Evolutionary conservation across 192 early-diverging fungal species (phyloP).

Genomic region (Linnemannia exigua): DNA sequence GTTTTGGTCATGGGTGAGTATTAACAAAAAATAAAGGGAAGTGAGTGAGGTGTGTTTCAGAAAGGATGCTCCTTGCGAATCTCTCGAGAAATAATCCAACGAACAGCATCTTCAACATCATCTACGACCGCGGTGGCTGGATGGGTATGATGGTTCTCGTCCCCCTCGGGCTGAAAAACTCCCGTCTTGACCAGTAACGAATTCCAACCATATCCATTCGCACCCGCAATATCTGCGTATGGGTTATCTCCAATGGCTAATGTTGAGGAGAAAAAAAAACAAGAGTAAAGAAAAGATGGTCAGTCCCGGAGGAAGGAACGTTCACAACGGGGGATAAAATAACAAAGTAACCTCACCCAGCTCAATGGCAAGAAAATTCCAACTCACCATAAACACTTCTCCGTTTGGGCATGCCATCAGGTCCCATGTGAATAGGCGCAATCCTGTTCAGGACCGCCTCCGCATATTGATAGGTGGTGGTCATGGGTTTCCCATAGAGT

Average conservation of each 20-base stretch:
- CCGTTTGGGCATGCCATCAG: slow-evolving; percentile 2
- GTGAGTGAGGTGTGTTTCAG: not conserved
- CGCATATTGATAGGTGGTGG: slow-evolving; percentile 80
- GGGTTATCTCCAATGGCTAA: slow-evolving; percentile 79
- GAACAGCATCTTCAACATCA: slow-evolving; percentile 78
- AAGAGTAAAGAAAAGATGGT: slow-evolving; percentile 56
- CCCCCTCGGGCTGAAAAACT: slow-evolving; percentile 66
- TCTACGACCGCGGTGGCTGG: slow-evolving; percentile 73
- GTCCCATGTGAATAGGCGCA: slow-evolving; percentile 22
- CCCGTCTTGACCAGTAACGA: slow-evolving; percentile 81
- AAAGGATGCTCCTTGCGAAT: slow-evolving; percentile 32
- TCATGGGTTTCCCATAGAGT: slow-evolving; percentile 88
- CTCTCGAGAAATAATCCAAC: slow-evolving; percentile 58
- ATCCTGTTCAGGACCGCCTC: slow-evolving; percentile 64
- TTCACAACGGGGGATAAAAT: slow-evolving; percentile 53
- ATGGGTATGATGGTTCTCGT: slow-evolving; percentile 65
- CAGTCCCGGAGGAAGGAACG: slow-evolving; percentile 59
- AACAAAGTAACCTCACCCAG: not conserved
- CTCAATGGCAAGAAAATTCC: not conserved
- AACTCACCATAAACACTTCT: slow-evolving; percentile 56
- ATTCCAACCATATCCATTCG: slow-evolving; percentile 81
- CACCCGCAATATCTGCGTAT: slow-evolving; percentile 81
- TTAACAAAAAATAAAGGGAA: too few relatives aligned
- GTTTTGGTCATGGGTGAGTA: too few relatives aligned
- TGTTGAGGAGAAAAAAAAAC: not conserved